Evolutionary conservation across 441 rosid genomes (phyloP).

Genomic region (Populus hybrid): DNA sequence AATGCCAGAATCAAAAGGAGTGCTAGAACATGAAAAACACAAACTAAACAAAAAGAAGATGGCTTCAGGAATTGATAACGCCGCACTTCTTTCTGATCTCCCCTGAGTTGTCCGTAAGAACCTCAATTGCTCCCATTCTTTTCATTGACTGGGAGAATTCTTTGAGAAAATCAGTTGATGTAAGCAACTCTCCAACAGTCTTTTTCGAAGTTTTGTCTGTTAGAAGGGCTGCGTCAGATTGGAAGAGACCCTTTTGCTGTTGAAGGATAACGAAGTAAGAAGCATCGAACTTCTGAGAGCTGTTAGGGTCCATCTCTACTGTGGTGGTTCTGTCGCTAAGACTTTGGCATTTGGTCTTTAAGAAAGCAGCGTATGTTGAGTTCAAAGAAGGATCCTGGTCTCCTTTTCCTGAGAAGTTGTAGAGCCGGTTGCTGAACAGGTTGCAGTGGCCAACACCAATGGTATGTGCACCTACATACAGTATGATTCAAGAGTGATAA

Average conservation of each 20-base stretch:
- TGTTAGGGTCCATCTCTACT: no score
- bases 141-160: not conserved
- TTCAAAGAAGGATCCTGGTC: conserved; percentile 51
- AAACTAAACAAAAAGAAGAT: not conserved
- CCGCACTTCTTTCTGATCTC: conserved; percentile 19
- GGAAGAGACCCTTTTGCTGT: no score
- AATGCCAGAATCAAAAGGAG: not conserved
- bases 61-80: not conserved
- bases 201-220: not conserved
- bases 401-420: conserved; percentile 64
- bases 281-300: no score
- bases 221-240: not conserved
- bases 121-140: not conserved
- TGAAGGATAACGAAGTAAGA: no score
- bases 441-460: conserved; percentile 52
- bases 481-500: not conserved
- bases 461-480: conserved; percentile 55
- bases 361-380: conserved; percentile 29
- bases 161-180: not conserved
- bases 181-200: not conserved
- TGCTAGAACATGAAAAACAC: not conserved
- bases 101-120: conserved; percentile 19
- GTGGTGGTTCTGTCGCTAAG: conserved; percentile 16
- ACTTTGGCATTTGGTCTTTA: conserved; percentile 40
- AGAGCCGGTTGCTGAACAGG: conserved; percentile 41